phyloP scores from a whole-genome alignment of 331 rosid genomes.

The Saraca asoca region DNA sequence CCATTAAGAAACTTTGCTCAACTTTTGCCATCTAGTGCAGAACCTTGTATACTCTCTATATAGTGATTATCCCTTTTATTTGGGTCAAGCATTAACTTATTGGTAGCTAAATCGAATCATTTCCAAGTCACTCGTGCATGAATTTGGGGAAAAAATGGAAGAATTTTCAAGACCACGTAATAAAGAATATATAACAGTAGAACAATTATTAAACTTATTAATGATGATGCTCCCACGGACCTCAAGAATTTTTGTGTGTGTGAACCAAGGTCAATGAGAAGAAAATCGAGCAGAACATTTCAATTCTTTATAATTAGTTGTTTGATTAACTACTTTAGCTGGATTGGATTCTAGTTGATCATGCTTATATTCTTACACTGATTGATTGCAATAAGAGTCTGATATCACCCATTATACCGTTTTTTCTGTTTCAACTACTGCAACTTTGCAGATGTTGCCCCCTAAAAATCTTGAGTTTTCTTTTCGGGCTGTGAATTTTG shows the following conservation, averaged over 20 bases:
- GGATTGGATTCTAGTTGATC: neutral
- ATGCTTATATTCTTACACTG: neutral
- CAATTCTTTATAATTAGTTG: conserved; percentile 6
- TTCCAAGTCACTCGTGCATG: neutral
- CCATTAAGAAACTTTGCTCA: neutral
- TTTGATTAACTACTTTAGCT: neutral
- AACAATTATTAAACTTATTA: neutral
- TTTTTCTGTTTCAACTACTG: too few species aligned
- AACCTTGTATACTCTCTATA: too few species aligned
- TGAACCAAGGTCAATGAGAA: neutral
- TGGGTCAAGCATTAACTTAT: neutral
- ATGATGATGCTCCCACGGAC: too few species aligned
- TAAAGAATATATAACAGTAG: conserved; percentile 7
- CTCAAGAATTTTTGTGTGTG: too few species aligned
- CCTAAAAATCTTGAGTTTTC: too few species aligned
- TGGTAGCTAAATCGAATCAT: neutral
- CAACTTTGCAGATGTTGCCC: too few species aligned
- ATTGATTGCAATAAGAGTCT: neutral
- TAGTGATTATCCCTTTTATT: neutral
- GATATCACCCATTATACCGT: neutral
- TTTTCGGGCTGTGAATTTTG: too few species aligned
- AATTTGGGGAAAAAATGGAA: neutral
- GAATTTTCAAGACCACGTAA: neutral
- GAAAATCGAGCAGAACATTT: neutral
- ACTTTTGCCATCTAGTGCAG: conserved; percentile 19